Conservation (phyloP, 768 basidiomycete species). For the Grammothele lineata region DNA sequence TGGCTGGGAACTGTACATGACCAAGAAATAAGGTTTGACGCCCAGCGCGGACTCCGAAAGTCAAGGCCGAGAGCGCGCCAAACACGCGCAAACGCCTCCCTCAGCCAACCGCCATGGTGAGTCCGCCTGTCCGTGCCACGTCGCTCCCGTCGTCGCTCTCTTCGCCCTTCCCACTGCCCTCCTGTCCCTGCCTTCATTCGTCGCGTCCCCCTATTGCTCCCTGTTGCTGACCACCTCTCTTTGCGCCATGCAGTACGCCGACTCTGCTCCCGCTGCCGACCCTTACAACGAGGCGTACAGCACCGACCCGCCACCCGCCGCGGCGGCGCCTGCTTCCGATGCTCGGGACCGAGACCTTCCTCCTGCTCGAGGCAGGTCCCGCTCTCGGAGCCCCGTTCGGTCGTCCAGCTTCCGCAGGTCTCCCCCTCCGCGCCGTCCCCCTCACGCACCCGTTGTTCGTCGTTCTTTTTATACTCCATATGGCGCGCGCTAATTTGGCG, state of each 20-base stretch:
- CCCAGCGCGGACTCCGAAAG: constrained; percentile 22
- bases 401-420: constrained; percentile 45
- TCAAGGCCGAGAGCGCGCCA: constrained; percentile 5
- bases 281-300: constrained; percentile 83
- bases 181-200: background rate
- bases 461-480: constrained; percentile 5
- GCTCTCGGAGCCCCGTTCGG: constrained; percentile 59
- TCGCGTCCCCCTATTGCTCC: background rate
- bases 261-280: constrained; percentile 56
- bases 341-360: constrained; percentile 52
- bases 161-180: background rate
- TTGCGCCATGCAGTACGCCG: constrained; percentile 64
- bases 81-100: constrained; percentile 28
- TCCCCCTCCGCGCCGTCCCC: constrained; percentile 57
- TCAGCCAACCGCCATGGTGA: constrained; percentile 60
- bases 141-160: constrained; percentile 1
- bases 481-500: constrained; percentile 32
- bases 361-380: constrained; percentile 62
- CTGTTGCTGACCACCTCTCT: too few species aligned
- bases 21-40: constrained; percentile 32
- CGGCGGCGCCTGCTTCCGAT: constrained; percentile 34
- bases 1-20: constrained; percentile 71
- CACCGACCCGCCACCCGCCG: constrained; percentile 47
- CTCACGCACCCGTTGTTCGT: constrained; percentile 74
- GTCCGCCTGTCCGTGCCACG: constrained; percentile 25